phyloP scores from a whole-genome alignment of 345 rosid genomes.

The Arabidopsis arenosa region DNA sequence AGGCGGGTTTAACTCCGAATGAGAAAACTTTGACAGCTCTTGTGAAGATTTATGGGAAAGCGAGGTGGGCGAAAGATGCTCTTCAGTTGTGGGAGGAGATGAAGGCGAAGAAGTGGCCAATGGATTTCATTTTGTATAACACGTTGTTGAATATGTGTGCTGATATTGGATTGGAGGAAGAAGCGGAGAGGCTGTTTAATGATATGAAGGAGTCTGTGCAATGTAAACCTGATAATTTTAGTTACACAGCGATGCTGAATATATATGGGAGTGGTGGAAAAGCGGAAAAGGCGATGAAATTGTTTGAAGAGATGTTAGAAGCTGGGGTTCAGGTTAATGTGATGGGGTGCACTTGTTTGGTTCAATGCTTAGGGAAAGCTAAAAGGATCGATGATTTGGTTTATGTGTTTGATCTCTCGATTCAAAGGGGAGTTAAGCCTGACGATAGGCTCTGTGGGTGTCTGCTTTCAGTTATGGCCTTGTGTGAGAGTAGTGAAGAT shows the following conservation, averaged over 20 bases:
- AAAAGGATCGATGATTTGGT: slow-evolving; percentile 70
- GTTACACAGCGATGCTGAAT: slow-evolving; percentile 87
- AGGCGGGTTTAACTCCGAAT: slow-evolving; percentile 70
- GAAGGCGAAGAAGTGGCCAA: slow-evolving; percentile 72
- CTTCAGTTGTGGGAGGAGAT: slow-evolving; percentile 79
- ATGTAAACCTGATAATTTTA: slow-evolving; percentile 79
- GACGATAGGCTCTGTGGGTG: slow-evolving; percentile 93
- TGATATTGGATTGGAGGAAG: slow-evolving; percentile 84
- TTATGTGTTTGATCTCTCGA: slow-evolving; percentile 55
- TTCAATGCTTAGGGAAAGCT: slow-evolving; percentile 82
- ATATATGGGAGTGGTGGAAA: slow-evolving; percentile 80
- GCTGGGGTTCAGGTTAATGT: slow-evolving; percentile 69
- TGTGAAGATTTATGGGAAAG: slow-evolving; percentile 86
- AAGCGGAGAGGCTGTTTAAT: slow-evolving; percentile 75
- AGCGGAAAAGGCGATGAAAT: slow-evolving; percentile 67
- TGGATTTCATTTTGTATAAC: slow-evolving; percentile 82
- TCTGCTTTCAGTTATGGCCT: slow-evolving; percentile 74
- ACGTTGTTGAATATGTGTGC: slow-evolving; percentile 94
- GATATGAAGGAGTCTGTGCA: slow-evolving; percentile 72
- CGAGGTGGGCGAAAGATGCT: slow-evolving; percentile 90
- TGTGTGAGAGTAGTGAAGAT: slow-evolving; percentile 65
- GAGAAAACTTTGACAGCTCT: slow-evolving; percentile 84
- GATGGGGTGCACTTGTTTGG: slow-evolving; percentile 90
- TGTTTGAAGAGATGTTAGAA: slow-evolving; percentile 71
- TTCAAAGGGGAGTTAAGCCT: slow-evolving; percentile 62